Conservation (phyloP, 768 basidiomycete species). For the Leccinum aurantiacum region DNA sequence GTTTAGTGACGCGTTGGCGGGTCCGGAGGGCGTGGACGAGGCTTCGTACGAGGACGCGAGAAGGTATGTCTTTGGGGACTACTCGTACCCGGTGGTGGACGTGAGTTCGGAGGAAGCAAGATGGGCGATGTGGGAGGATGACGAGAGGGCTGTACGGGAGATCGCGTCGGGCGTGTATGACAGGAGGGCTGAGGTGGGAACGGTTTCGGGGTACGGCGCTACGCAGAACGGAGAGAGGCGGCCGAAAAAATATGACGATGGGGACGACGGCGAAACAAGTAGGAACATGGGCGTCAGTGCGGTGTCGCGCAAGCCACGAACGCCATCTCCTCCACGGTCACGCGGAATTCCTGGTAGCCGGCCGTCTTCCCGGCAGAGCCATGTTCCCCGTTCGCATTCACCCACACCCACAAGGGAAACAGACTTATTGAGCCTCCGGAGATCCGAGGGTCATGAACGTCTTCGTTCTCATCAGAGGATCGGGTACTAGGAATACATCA, state of each 20-base stretch:
- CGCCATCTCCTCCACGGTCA: constrained; percentile 12
- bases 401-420: constrained; percentile 3
- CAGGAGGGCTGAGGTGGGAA: not conserved
- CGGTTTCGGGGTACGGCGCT: constrained; percentile 26
- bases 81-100: constrained; percentile 87
- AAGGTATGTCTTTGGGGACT: constrained; percentile 85
- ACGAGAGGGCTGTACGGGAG: constrained; percentile 31
- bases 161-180: constrained; percentile 14
- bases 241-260: constrained; percentile 7
- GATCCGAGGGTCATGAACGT: too few relatives aligned
- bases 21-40: constrained; percentile 70
- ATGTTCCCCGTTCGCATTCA: not conserved
- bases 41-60: constrained; percentile 72
- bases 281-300: not conserved
- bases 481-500: too few relatives aligned
- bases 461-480: too few relatives aligned
- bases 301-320: not conserved
- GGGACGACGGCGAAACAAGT: constrained; percentile 19
- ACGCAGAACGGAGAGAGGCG: constrained; percentile 19
- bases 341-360: constrained; percentile 10
- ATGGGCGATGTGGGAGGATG: constrained; percentile 30
- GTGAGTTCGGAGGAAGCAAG: constrained; percentile 60
- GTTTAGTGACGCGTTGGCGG: constrained; percentile 33
- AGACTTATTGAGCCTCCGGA: too few relatives aligned
- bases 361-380: constrained; percentile 10